Percentiles rank a stretch among this genome's conserved stretches.
Evolutionary conservation across 1,139 yeast genomes (phyloP).

Genomic region (Yamadazyma diospyri): DNA sequence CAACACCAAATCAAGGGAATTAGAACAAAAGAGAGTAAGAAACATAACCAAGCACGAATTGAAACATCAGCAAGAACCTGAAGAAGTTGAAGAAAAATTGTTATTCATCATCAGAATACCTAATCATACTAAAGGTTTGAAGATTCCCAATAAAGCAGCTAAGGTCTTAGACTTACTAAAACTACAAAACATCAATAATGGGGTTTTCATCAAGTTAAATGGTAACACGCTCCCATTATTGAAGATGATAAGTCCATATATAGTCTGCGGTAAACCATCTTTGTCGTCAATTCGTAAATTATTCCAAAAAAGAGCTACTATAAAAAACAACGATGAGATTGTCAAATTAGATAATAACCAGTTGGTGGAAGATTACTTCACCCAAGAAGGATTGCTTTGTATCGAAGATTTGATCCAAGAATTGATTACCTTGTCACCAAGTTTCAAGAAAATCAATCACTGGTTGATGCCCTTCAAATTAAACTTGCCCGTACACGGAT

Average conservation of each 20-base stretch:
- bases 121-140: conserved; percentile 50
- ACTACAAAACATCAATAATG: conserved; percentile 57
- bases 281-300: conserved; percentile 65
- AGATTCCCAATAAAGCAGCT: conserved; percentile 63
- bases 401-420: conserved; percentile 77
- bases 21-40: conserved; percentile 65
- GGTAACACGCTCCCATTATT: conserved; percentile 54
- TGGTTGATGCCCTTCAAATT: conserved; percentile 70
- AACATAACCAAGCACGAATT: conserved; percentile 53
- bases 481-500: conserved; percentile 68
- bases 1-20: conserved; percentile 56
- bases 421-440: conserved; percentile 56
- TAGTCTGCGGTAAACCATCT: conserved; percentile 71
- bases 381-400: conserved; percentile 69
- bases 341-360: conserved; percentile 66
- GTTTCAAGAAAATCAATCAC: conserved; percentile 53
- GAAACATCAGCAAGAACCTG: conserved; percentile 16
- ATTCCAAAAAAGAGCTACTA: conserved; percentile 71
- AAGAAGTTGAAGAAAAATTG: conserved; percentile 41
- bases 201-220: conserved; percentile 66
- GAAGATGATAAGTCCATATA: conserved; percentile 66
- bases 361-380: conserved; percentile 68
- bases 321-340: conserved; percentile 34
- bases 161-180: conserved; percentile 58
- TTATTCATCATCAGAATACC: conserved; percentile 68